A percentile compares a stretch with the other conserved stretches of the same genome.
Conservation (phyloP, 441 rosid species). For the Metrosideros polymorpha region DNA sequence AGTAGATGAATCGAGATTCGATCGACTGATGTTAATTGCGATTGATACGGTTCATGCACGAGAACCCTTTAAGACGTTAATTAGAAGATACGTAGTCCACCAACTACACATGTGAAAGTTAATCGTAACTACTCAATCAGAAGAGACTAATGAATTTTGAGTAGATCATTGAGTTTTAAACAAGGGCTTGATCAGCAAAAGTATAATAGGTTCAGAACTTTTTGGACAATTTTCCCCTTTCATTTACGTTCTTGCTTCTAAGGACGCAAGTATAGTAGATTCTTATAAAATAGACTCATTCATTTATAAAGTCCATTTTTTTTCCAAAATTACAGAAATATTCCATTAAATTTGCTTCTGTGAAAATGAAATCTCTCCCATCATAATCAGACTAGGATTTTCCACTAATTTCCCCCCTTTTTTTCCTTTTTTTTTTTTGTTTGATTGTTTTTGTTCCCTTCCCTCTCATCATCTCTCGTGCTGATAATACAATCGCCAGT, state of each 20-base stretch:
- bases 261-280: background rate
- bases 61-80: background rate
- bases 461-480: background rate
- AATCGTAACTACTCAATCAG: background rate
- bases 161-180: background rate
- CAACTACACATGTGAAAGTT: background rate
- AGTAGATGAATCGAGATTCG: background rate
- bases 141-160: background rate
- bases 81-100: accelerated
- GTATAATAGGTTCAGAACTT: too few species aligned
- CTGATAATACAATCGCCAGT: background rate
- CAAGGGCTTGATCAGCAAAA: background rate
- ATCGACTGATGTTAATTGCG: background rate
- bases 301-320: background rate
- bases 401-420: background rate
- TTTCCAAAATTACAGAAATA: background rate
- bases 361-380: background rate
- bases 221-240: too few species aligned
- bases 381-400: background rate
- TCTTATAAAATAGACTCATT: background rate
- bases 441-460: background rate
- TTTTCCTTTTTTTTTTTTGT: background rate
- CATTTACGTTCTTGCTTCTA: background rate
- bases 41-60: background rate
- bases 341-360: background rate